Evolutionary conservation across 2,329 filamentous ascomycete genomes (phyloP), one percentile per base, ranked within the genome.

Genomic region (Diaporthe sp.): DNA sequence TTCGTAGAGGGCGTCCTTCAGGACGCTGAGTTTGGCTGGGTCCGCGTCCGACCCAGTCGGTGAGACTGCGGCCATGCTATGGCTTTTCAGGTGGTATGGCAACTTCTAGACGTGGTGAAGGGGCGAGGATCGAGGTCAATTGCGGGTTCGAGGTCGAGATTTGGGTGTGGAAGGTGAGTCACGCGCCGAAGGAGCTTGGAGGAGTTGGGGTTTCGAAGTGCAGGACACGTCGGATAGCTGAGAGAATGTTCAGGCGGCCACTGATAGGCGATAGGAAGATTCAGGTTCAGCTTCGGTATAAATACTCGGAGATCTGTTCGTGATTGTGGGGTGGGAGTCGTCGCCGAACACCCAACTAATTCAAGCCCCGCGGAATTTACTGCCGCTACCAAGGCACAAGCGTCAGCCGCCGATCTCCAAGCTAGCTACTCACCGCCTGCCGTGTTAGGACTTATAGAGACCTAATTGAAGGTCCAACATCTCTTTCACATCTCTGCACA

Each of bases 1-100:
- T 65, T 90, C 86, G 82, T 91, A 92, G 53, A 92, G 86, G 19
- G 86, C 85, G 77, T 89, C 84, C 79, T 91, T 91, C 79, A 88
- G 86, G 72, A 89, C 83, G 51, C 82, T 79, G 72, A 89, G 79
- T 82, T 90, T 90, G 56, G 80, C 77, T 19, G 78, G 76, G 76
- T 82, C 81, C 63, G 70, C 66, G 44, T 74, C 72, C 53, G 74
- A 75, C 61, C 74, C 74, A 15, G 72, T 51, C 7, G 74, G 69
- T 55, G 68, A 74, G 30, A 58, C 72, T 25, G 72, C 68, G 1
- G 74, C 59, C 74, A 75, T 75, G 4, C 2, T 42, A 35, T 39
- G 27, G 63, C 6, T 35, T 32, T 7, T 47, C 22, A 42, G 17
- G 39, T 59, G 32, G 44, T 47, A 47, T 47, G 22, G n/a, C 44